phyloP scores from a whole-genome alignment of 1,284 basidiomycete species.

The Irpex sp. region DNA sequence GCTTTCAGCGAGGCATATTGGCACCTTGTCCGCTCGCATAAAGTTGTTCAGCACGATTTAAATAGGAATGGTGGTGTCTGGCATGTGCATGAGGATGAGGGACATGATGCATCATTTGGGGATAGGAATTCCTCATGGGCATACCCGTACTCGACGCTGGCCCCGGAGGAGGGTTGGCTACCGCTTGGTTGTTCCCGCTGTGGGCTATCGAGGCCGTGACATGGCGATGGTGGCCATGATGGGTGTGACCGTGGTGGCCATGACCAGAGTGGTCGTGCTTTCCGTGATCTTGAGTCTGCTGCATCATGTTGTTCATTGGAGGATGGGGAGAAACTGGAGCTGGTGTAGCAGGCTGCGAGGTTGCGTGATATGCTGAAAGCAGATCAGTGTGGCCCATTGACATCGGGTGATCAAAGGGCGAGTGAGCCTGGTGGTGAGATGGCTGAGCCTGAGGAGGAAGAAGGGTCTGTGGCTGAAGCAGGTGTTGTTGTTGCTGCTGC shows the following conservation, averaged over 20 bases:
- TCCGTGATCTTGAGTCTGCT: conserved; percentile 17
- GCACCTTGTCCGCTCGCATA: conserved; percentile 29
- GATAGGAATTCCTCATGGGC: conserved; percentile 44
- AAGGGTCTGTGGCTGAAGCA: conserved; percentile 18
- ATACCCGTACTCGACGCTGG: conserved; percentile 33
- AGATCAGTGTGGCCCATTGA: conserved; percentile 23
- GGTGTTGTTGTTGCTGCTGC: conserved; percentile 9
- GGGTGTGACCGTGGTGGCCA: conserved; percentile 9
- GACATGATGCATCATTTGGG: conserved; percentile 63
- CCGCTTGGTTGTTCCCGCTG: conserved; percentile 1
- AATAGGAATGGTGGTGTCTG: conserved; percentile 49
- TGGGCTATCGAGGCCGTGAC: neutral
- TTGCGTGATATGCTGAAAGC: conserved; percentile 25
- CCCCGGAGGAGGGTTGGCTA: conserved; percentile 12
- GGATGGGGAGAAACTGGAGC: conserved; percentile 21
- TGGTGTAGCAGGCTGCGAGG: conserved; percentile 26
- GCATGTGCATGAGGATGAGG: conserved; percentile 75
- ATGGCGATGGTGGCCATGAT: conserved; percentile 12
- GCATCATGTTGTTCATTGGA: conserved; percentile 17
- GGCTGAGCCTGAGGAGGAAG: conserved; percentile 19
- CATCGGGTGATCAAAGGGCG: conserved; percentile 19
- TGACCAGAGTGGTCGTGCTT: conserved; percentile 10
- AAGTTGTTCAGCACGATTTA: conserved; percentile 43
- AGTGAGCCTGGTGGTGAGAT: conserved; percentile 15
- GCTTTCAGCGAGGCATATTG: conserved; percentile 17